Evolutionary conservation across 2,329 filamentous ascomycete species (phyloP).

Genomic region (Plenodomus lindquistii): DNA sequence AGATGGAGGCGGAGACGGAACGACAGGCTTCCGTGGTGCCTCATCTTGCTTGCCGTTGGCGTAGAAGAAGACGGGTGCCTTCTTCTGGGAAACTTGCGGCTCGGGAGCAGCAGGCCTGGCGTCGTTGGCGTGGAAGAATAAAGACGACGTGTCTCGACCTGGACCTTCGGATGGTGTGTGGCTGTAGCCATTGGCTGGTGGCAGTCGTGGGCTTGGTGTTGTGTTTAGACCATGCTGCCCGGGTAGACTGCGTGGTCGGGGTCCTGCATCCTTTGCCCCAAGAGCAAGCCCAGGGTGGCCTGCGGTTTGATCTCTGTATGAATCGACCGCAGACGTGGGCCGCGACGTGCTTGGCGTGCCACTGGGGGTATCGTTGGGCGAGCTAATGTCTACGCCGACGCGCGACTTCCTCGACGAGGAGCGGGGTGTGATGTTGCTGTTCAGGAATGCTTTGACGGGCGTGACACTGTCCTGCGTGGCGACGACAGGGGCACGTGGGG

Average conservation of each 20-base stretch:
- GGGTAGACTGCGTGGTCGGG: constrained; percentile 46
- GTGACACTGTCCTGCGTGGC: constrained; percentile 56
- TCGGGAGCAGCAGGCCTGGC: constrained; percentile 49
- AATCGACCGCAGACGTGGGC: constrained; percentile 37
- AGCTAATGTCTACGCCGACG: constrained; percentile 63
- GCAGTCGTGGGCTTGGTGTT: constrained; percentile 28
- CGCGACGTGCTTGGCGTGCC: constrained; percentile 43
- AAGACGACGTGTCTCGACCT: constrained; percentile 52
- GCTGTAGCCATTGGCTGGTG: constrained; percentile 30
- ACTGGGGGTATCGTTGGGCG: constrained; percentile 63
- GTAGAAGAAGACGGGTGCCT: constrained; percentile 55
- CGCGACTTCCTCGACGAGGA: constrained; percentile 74
- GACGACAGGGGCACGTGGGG: constrained; percentile 39
- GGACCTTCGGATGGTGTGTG: constrained; percentile 32
- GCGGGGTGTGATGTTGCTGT: constrained; percentile 75
- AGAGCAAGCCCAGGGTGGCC: constrained; percentile 27
- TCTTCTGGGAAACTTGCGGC: constrained; percentile 43
- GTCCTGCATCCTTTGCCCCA: constrained; percentile 22
- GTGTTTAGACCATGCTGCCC: constrained; percentile 26
- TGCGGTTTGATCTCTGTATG: constrained; percentile 34
- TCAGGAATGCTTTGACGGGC: constrained; percentile 61
- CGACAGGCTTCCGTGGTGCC: constrained; percentile 15
- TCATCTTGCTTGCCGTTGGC: constrained; percentile 54
- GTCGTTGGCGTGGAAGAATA: constrained; percentile 93
- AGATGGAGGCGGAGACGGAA: constrained; percentile 43